Conservation (phyloP, 768 basidiomycete genomes). For the Calocera viscosa region DNA sequence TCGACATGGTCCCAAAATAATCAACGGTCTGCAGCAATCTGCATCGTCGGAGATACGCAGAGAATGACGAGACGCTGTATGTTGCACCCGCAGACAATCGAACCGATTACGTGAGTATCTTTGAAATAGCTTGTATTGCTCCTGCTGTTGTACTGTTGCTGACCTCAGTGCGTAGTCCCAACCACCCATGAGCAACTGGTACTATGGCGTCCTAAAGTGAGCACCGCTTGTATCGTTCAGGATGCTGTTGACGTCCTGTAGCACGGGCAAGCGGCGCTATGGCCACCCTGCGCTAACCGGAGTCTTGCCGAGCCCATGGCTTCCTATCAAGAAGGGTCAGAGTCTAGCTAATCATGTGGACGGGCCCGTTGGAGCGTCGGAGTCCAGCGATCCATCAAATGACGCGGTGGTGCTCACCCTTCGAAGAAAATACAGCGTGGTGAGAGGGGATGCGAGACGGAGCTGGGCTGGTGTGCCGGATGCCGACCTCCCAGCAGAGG, state of each 20-base stretch:
- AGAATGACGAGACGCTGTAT: constrained; percentile 88
- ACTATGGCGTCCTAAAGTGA: constrained; percentile 80
- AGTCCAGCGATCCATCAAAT: constrained; percentile 12
- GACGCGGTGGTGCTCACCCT: constrained; percentile 72
- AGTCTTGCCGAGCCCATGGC: constrained; percentile 84
- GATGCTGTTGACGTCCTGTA: constrained; percentile 24
- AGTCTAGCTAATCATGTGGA: constrained; percentile 45
- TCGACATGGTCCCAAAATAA: not conserved
- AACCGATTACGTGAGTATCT: constrained; percentile 78
- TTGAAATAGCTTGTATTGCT: constrained; percentile 14
- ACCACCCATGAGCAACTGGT: constrained; percentile 94
- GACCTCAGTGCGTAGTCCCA: constrained; percentile 49
- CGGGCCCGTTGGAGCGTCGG: constrained; percentile 16
- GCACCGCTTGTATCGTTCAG: not conserved
- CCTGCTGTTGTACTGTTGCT: too few species aligned
- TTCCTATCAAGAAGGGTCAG: constrained; percentile 77
- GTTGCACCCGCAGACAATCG: constrained; percentile 89
- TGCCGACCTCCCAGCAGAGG: constrained; percentile 18
- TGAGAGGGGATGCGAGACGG: constrained; percentile 24
- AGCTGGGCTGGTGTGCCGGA: constrained; percentile 16
- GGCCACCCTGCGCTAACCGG: constrained; percentile 94
- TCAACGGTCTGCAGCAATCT: constrained; percentile 52
- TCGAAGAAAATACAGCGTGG: constrained; percentile 52
- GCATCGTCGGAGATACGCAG: constrained; percentile 75
- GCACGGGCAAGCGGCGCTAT: constrained; percentile 88